Evolutionary conservation across 768 basidiomycete species (phyloP).

Genomic region (Tricholoma saponaceum): DNA sequence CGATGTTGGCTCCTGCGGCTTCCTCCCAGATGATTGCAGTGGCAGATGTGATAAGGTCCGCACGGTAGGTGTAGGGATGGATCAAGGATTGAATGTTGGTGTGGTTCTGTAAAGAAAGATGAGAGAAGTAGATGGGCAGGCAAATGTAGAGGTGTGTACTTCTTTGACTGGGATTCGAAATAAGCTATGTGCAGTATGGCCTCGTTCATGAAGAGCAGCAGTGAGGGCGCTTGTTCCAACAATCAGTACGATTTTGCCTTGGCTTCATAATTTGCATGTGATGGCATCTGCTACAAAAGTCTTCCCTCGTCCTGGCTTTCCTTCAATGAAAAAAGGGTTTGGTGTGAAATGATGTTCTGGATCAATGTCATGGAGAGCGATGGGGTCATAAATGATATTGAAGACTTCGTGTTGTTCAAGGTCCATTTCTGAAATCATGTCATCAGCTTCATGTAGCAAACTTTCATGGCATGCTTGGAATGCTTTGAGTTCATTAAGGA

Average conservation of each 20-base stretch:
- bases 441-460: background rate
- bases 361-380: background rate
- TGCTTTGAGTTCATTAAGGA: background rate
- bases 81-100: background rate
- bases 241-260: background rate
- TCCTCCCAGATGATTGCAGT: background rate
- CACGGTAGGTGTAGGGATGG: background rate
- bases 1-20: background rate
- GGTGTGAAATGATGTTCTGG: background rate
- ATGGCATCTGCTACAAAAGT: background rate
- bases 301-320: background rate
- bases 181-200: slow-evolving; percentile 5
- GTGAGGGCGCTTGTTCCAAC: slow-evolving; percentile 8
- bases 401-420: background rate
- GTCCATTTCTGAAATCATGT: background rate
- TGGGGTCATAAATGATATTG: too few relatives aligned
- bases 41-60: background rate
- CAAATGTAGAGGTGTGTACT: background rate
- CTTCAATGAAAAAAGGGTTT: background rate
- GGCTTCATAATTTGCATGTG: background rate
- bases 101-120: background rate
- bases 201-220: slow-evolving; percentile 4
- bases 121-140: background rate
- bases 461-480: background rate
- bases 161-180: slow-evolving; percentile 8